Evolutionary conservation across 768 basidiomycete species (phyloP).

Genomic region (Rubroboletus pulcherrimus): DNA sequence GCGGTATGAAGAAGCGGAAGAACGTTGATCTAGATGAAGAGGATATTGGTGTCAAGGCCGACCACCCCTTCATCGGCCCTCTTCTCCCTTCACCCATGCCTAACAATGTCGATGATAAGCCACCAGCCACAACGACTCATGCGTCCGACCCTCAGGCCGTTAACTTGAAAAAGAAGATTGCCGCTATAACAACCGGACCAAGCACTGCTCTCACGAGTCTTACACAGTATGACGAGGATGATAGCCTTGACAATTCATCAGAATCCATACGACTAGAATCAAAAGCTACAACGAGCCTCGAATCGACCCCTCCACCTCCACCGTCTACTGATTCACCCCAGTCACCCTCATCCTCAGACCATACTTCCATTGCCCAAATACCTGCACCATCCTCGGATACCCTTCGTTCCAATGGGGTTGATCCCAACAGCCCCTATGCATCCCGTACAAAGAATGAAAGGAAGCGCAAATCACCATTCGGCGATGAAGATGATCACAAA

Average conservation of each 20-base stretch:
- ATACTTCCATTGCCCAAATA: constrained; percentile 18
- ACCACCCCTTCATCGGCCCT: constrained; percentile 61
- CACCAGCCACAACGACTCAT: constrained; percentile 12
- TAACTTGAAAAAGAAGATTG: constrained; percentile 51
- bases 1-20: constrained; percentile 47
- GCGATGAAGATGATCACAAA: constrained; percentile 28
- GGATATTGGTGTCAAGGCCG: constrained; percentile 49
- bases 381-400: constrained; percentile 20
- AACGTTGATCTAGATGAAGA: constrained; percentile 43
- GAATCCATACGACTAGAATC: constrained; percentile 16
- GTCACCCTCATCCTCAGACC: constrained; percentile 31
- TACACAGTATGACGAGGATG: constrained; percentile 41
- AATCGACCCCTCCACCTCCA: constrained; percentile 30
- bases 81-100: constrained; percentile 48
- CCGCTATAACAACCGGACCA: constrained; percentile 31
- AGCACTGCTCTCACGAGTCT: constrained; percentile 38
- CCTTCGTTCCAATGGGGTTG: constrained; percentile 24
- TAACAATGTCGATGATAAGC: constrained; percentile 13
- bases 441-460: constrained; percentile 23
- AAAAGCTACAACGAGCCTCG: constrained; percentile 18
- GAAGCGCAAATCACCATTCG: constrained; percentile 41
- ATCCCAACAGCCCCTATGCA: constrained; percentile 40
- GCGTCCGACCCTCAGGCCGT: constrained; percentile 50
- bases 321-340: constrained; percentile 32
- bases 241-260: constrained; percentile 27